Evolutionary conservation across 495 filamentous ascomycete species (phyloP).

Genomic region (Xylaria scruposa): DNA sequence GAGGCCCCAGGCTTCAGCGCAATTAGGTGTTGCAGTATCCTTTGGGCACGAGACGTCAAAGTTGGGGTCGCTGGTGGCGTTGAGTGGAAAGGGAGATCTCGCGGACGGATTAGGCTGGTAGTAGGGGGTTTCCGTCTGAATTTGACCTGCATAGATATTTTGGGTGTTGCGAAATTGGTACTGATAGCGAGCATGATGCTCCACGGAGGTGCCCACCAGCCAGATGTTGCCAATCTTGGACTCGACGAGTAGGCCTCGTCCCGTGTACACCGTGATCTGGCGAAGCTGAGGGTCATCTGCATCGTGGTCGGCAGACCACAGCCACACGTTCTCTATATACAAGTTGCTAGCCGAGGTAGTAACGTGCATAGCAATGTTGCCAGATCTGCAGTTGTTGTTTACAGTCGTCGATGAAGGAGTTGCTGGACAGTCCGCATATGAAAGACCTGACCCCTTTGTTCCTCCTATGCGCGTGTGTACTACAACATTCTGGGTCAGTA

Average conservation of each 20-base stretch:
- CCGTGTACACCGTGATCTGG: slow-evolving; percentile 72
- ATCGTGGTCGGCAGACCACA: slow-evolving; percentile 79
- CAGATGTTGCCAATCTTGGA: slow-evolving; percentile 61
- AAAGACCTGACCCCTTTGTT: slow-evolving; percentile 76
- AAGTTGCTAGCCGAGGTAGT: slow-evolving; percentile 59
- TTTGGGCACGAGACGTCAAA: slow-evolving; percentile 55
- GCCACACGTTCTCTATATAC: slow-evolving; percentile 73
- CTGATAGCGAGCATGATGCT: slow-evolving; percentile 80
- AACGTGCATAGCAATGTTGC: slow-evolving; percentile 72
- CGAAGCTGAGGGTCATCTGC: slow-evolving; percentile 64
- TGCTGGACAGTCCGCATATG: slow-evolving; percentile 72
- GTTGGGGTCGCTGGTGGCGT: slow-evolving; percentile 71
- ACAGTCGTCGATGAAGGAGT: slow-evolving; percentile 57
- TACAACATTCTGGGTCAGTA: background rate
- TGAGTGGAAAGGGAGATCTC: slow-evolving; percentile 65
- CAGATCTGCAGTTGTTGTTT: slow-evolving; percentile 66
- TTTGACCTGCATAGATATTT: slow-evolving; percentile 71
- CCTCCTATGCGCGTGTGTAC: slow-evolving; percentile 80
- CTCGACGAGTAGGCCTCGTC: slow-evolving; percentile 70
- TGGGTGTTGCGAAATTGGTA: slow-evolving; percentile 74
- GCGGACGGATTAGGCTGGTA: slow-evolving; percentile 74
- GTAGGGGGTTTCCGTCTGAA: slow-evolving; percentile 82
- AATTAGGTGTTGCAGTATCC: slow-evolving; percentile 36
- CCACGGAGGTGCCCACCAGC: slow-evolving; percentile 61
- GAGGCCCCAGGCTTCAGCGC: slow-evolving; percentile 62